Evolutionary conservation across 129 eudicot genomes (phyloP).

Genomic region (Daucus carota): DNA sequence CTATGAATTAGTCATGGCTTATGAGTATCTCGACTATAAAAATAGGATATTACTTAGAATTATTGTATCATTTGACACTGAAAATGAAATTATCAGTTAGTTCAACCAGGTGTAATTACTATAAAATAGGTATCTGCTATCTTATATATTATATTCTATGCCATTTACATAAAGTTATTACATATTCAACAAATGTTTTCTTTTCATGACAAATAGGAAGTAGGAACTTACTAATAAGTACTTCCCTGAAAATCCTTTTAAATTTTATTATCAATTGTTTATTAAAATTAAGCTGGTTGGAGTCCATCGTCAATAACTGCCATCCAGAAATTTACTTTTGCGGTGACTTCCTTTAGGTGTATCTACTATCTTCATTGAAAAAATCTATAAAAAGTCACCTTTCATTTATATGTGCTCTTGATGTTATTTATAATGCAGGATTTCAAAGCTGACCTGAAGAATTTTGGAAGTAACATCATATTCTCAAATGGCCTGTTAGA

Average conservation of each 20-base stretch:
- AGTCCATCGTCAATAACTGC: not conserved
- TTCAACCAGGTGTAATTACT: not conserved
- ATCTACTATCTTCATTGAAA: not conserved
- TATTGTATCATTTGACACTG: not conserved
- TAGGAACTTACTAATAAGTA: not conserved
- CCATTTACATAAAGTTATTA: not conserved
- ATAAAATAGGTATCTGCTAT: not conserved
- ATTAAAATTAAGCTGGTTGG: not conserved
- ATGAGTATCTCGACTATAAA: not conserved
- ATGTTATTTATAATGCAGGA: slow-evolving; percentile 49
- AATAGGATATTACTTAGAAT: not conserved
- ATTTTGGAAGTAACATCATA: slow-evolving; percentile 72
- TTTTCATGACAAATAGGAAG: not conserved
- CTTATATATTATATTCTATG: not conserved
- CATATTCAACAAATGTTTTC: not conserved
- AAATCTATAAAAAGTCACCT: not conserved
- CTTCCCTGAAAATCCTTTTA: not conserved
- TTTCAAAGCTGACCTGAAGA: slow-evolving; percentile 34
- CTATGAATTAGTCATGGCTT: not conserved
- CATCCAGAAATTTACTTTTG: not conserved
- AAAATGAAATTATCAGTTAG: not conserved
- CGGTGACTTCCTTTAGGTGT: not conserved
- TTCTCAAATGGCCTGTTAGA: slow-evolving; percentile 76
- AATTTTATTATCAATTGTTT: not conserved
- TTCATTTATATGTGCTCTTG: too few species aligned